These are phyloP conservation scores for Wickerhamomyces ciferrii DNA, from an alignment of 805 yeast species.

Conservation along the genomic window DNA sequence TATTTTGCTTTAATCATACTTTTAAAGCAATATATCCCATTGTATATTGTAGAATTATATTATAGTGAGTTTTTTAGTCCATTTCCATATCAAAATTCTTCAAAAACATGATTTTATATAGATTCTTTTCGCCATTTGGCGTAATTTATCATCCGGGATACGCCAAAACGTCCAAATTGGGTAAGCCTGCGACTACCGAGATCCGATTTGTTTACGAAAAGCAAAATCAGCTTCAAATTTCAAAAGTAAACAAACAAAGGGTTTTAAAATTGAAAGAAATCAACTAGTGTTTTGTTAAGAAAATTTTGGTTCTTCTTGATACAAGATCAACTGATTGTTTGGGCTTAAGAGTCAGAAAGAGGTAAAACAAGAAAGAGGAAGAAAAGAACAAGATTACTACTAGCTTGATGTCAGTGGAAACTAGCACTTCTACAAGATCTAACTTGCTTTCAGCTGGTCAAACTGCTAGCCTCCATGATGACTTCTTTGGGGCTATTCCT, in stretches of 20 bases:
- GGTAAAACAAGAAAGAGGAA: not conserved
- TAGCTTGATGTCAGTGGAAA: not conserved
- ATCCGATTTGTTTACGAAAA: not conserved
- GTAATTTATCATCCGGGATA: not conserved
- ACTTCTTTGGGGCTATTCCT: conserved; percentile 5
- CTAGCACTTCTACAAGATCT: not conserved
- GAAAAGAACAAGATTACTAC: not conserved
- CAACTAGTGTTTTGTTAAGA: not conserved
- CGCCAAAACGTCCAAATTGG: not conserved
- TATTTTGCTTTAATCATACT: no score
- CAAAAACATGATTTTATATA: not conserved
- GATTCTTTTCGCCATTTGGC: not conserved
- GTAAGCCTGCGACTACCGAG: not conserved
- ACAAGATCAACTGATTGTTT: no score
- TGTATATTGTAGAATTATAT: no score
- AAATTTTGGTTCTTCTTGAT: no score
- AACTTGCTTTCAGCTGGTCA: not conserved
- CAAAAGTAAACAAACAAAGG: not conserved
- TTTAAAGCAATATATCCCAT: no score
- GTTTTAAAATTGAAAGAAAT: not conserved
- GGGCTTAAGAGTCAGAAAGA: no score
- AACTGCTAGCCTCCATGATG: not conserved
- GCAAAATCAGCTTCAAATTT: not conserved
- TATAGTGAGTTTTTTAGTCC: no score
- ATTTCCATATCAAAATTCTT: not conserved